A percentile compares a stretch with the other conserved stretches of the same genome.
Evolutionary conservation across 2,329 filamentous ascomycete genomes (phyloP).

Genomic region (Oidium heveae): DNA sequence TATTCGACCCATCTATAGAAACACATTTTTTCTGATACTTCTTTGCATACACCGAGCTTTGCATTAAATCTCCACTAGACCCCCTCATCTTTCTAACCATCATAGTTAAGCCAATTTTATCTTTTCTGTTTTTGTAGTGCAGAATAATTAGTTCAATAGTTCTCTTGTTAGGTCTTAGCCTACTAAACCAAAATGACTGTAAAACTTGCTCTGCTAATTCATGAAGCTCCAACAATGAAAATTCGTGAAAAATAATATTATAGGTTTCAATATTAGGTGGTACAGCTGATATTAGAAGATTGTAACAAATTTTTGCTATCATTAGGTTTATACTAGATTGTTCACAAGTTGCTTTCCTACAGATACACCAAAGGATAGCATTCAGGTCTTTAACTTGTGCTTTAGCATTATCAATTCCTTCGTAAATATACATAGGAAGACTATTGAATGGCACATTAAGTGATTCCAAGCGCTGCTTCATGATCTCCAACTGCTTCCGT

Average conservation of each 20-base stretch:
- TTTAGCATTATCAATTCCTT: conserved; percentile 2
- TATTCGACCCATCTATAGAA: conserved; percentile 5
- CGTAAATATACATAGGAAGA: conserved; percentile 7
- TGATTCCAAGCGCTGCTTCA: background rate
- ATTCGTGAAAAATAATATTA: conserved; percentile 44
- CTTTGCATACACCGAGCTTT: background rate
- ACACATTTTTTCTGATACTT: background rate
- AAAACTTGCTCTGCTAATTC: conserved; percentile 27
- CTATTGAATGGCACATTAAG: background rate
- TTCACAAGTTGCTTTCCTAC: conserved; percentile 3
- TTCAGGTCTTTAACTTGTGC: conserved; percentile 8
- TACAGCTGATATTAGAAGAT: conserved; percentile 34
- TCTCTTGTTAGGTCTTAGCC: conserved; percentile 7
- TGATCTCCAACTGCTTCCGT: background rate
- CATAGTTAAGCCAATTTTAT: conserved; percentile 7
- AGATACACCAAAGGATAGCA: conserved; percentile 6
- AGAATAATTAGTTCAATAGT: conserved; percentile 11
- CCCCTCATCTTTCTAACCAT: conserved; percentile 11
- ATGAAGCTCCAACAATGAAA: conserved; percentile 25
- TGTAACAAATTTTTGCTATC: conserved; percentile 26
- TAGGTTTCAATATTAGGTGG: conserved; percentile 44
- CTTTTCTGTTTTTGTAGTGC: conserved; percentile 9
- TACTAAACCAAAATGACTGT: conserved; percentile 20
- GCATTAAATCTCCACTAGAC: conserved; percentile 1
- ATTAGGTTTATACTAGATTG: conserved; percentile 8